Conservation (phyloP, 2,329 filamentous ascomycete genomes). For the Xylariaceae sp. region DNA sequence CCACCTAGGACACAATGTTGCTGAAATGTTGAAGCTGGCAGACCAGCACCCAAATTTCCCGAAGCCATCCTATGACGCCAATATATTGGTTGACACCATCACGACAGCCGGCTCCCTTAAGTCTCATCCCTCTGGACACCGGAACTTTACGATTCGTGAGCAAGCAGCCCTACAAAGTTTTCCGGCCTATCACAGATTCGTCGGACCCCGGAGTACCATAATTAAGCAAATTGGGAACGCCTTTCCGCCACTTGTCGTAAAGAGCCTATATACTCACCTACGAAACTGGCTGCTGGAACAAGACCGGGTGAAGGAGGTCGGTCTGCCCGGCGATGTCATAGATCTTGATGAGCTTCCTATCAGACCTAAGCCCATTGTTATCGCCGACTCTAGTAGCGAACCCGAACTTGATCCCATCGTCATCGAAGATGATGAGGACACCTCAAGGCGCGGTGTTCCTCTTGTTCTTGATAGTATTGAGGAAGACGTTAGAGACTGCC, state of each 20-base stretch:
- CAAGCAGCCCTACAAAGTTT: constrained; percentile 66
- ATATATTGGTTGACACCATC: constrained; percentile 50
- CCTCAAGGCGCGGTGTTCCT: no score
- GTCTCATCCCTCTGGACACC: constrained; percentile 59
- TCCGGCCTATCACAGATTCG: constrained; percentile 55
- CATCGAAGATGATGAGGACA: no score
- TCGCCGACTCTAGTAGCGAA: no score
- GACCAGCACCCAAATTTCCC: constrained; percentile 21
- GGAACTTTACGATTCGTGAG: constrained; percentile 63
- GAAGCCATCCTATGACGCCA: constrained; percentile 38
- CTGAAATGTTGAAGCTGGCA: constrained; percentile 6
- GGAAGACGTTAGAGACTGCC: no score
- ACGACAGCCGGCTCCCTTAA: constrained; percentile 58
- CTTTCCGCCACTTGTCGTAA: constrained; percentile 59
- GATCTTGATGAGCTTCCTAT: no score
- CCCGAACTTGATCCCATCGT: no score
- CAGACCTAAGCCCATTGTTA: no score
- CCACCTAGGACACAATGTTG: constrained; percentile 36
- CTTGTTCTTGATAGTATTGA: no score
- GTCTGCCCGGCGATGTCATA: no score
- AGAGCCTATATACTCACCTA: constrained; percentile 42
- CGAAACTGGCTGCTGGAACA: constrained; percentile 34
- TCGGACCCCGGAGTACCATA: constrained; percentile 32
- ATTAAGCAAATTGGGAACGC: constrained; percentile 72
- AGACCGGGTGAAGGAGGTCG: constrained; percentile 6